These are phyloP conservation scores for Monilinia aucupariae DNA, from an alignment of 2,329 filamentous ascomycete genomes.

Conservation along the genomic window DNA sequence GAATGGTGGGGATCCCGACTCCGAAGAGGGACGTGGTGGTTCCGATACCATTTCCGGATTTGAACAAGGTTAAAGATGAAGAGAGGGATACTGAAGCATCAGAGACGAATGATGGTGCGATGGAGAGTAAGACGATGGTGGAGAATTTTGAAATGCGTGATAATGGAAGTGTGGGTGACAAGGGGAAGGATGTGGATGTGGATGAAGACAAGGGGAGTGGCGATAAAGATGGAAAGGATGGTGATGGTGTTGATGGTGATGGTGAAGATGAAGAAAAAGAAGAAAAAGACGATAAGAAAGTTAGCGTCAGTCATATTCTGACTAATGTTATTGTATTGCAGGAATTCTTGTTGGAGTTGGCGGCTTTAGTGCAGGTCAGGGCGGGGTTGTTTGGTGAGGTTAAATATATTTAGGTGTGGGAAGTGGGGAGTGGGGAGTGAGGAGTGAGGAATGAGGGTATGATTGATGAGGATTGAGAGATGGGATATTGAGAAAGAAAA, in stretches of 20 bases:
- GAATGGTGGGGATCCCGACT: constrained; percentile 44
- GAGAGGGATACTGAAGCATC: constrained; percentile 10
- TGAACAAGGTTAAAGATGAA: constrained; percentile 38
- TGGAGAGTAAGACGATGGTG: constrained; percentile 1
- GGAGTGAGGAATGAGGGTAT: neutral
- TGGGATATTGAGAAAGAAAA: too few species aligned
- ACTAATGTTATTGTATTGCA: constrained; percentile 77
- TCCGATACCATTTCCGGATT: constrained; percentile 43
- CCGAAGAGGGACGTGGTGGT: constrained; percentile 39
- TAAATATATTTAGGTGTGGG: constrained; percentile 44
- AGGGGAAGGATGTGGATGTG: constrained; percentile 11
- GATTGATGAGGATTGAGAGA: neutral
- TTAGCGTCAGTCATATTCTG: constrained; percentile 70
- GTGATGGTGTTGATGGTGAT: constrained; percentile 20
- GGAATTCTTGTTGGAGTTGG: constrained; percentile 72
- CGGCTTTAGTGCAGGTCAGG: constrained; percentile 67
- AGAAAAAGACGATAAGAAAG: constrained; percentile 36
- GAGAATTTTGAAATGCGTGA: constrained; percentile 4
- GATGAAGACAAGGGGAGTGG: neutral
- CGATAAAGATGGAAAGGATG: constrained; percentile 19
- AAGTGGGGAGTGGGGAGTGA: too few species aligned
- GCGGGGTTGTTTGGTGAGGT: constrained; percentile 74
- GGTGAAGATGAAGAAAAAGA: too few species aligned
- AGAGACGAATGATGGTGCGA: neutral
- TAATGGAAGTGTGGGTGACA: neutral